These are phyloP conservation scores for Phyllosticta ampelicida DNA, from an alignment of 2,329 filamentous ascomycete genomes.

Conservation along the genomic window DNA sequence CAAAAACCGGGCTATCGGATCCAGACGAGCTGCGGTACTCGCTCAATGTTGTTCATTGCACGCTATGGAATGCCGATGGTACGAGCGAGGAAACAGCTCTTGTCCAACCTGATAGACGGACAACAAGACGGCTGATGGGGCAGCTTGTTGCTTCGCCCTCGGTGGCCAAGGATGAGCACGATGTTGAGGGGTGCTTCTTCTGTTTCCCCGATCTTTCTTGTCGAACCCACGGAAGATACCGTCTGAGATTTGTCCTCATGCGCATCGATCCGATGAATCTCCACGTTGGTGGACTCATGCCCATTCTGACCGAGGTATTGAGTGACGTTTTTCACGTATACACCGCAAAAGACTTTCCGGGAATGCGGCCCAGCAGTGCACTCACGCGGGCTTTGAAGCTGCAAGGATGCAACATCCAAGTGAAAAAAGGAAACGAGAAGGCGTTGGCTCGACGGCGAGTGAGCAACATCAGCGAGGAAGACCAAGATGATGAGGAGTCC, in stretches of 20 bases:
- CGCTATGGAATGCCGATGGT: conserved; percentile 60
- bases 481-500: conserved; percentile 20
- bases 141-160: conserved; percentile 68
- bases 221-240: conserved; percentile 64
- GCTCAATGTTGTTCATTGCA: conserved; percentile 64
- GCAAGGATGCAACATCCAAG: conserved; percentile 73
- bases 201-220: conserved; percentile 76
- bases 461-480: conserved; percentile 29
- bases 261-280: conserved; percentile 54
- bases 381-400: conserved; percentile 64
- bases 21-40: conserved; percentile 53
- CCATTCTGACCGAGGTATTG: conserved; percentile 42
- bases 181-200: conserved; percentile 69
- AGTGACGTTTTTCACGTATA: conserved; percentile 70
- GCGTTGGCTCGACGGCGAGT: conserved; percentile 31
- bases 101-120: conserved; percentile 60
- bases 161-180: conserved; percentile 62
- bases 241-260: conserved; percentile 63
- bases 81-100: conserved; percentile 54
- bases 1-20: conserved; percentile 37
- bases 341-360: conserved; percentile 76
- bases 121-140: conserved; percentile 69
- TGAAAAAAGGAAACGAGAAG: conserved; percentile 75
- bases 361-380: conserved; percentile 67
- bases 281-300: conserved; percentile 40